Evolutionary conservation across 2,329 filamentous ascomycete genomes (phyloP), one percentile per base, ranked within the genome.

Genomic region (Dactylellina haptotyla): DNA sequence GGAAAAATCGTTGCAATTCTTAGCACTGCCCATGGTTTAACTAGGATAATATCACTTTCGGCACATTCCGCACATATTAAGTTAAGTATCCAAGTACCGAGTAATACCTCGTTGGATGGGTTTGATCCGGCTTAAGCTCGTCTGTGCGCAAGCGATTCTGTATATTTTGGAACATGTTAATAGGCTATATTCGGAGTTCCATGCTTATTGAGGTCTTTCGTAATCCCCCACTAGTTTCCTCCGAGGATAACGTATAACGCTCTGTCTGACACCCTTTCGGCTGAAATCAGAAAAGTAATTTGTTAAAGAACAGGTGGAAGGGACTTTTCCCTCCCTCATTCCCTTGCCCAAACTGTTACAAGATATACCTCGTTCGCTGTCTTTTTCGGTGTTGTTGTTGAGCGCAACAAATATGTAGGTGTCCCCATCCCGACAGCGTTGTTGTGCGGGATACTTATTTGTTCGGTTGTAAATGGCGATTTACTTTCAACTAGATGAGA

Each of bases 191-290:
- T 30, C 9, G 12, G 30, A 46, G 23, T 67, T 57, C 53, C 53
- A 59, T 50, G 45, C 53, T 30, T 25, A 54, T 4, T 37, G 32
- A 67, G 12, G 8, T 16, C 53, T 67, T 51, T 59, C 53, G 63
- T 59, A 67, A 67, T 67, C 63, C 63, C 63, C 63, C 63, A 67
- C 63, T 28, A 67, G 53, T 16, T 45, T 59, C 41, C 63, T 67
- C 63, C 63, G 63, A 67, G 30, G 23, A 58, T 58, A 51, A 58
- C 43, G 14, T 58, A 25, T 30, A 48, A 37, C 20, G 30, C 16
- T 51, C 25, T 46, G n/a, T n/a, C n/a, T n/a, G 34, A 39, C 20
- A 14, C 28, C 39, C 28, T 45, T 58, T 25, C 53, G 53, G 63
- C 45, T 51, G 45, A 67, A 67, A 39, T 53, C 8, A 26, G 37